Evolutionary conservation across 2,329 filamentous ascomycete species (phyloP).

Genomic region (Fusarium nematophilum): DNA sequence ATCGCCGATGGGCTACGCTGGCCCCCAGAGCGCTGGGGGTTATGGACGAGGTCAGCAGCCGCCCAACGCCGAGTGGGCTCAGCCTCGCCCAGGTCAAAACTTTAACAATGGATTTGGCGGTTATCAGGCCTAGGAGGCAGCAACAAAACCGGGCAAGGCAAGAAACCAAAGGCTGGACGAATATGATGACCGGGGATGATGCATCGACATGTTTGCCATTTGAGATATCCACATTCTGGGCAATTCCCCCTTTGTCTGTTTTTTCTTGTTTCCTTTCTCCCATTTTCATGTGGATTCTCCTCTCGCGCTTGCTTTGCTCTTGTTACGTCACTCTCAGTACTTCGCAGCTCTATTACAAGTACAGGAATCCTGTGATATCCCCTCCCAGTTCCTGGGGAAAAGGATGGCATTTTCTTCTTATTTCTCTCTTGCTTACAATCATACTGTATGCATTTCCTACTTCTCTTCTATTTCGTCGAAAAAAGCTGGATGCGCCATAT

Average conservation of each 20-base stretch:
- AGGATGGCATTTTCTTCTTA: slow-evolving; percentile 38
- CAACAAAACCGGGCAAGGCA: slow-evolving; percentile 38
- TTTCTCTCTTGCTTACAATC: slow-evolving; percentile 45
- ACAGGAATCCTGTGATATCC: slow-evolving; percentile 33
- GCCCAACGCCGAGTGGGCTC: slow-evolving; percentile 66
- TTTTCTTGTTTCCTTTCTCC: slow-evolving; percentile 39
- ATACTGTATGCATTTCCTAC: slow-evolving; percentile 41
- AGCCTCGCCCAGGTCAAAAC: slow-evolving; percentile 64
- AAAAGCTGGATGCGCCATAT: slow-evolving; percentile 44
- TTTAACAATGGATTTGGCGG: slow-evolving; percentile 71
- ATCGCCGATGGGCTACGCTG: slow-evolving; percentile 78
- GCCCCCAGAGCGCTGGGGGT: slow-evolving; percentile 80
- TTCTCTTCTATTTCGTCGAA: slow-evolving; percentile 41
- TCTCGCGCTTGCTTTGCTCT: slow-evolving; percentile 38
- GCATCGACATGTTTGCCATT: slow-evolving; percentile 36
- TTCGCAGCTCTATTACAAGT: slow-evolving; percentile 32
- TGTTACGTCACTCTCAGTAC: slow-evolving; percentile 40
- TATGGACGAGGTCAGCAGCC: slow-evolving; percentile 81
- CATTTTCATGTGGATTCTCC: slow-evolving; percentile 35
- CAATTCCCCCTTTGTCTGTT: slow-evolving; percentile 31
- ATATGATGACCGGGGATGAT: slow-evolving; percentile 32
- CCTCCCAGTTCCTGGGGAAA: slow-evolving; percentile 24
- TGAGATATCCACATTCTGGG: slow-evolving; percentile 36
- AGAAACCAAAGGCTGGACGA: slow-evolving; percentile 38
- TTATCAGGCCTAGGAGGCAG: slow-evolving; percentile 67